Conservation (phyloP, 495 filamentous ascomycete species). For the Neurospora cerealis region DNA sequence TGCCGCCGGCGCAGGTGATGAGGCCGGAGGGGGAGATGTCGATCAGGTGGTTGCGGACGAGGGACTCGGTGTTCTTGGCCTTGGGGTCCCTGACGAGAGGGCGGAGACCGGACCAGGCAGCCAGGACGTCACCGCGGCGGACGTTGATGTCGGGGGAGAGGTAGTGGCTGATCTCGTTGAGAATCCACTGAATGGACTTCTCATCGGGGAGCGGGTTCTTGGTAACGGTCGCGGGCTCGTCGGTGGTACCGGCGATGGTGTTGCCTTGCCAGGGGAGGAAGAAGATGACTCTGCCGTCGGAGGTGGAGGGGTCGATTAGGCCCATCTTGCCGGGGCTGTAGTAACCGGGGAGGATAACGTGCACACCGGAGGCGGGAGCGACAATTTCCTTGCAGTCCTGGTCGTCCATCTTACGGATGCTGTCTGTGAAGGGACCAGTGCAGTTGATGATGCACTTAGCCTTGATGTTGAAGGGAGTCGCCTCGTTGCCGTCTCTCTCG, state of each 20-base stretch:
- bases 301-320: conserved; percentile 87
- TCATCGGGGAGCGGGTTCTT: conserved; percentile 83
- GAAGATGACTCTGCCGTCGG: conserved; percentile 95
- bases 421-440: conserved; percentile 91
- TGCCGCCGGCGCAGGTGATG: conserved; percentile 90
- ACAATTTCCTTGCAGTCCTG: conserved; percentile 73
- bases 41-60: conserved; percentile 92
- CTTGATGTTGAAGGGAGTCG: conserved; percentile 60
- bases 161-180: conserved; percentile 83
- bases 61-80: conserved; percentile 83
- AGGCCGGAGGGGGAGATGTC: conserved; percentile 79
- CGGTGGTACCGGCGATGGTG: conserved; percentile 95
- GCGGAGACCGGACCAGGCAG: conserved; percentile 91
- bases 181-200: conserved; percentile 93
- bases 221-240: conserved; percentile 71
- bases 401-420: conserved; percentile 82
- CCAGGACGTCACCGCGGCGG: conserved; percentile 86
- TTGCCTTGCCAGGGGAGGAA: conserved; percentile 99
- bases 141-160: conserved; percentile 89
- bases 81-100: conserved; percentile 92
- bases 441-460: conserved; percentile 95
- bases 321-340: conserved; percentile 95
- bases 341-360: conserved; percentile 91
- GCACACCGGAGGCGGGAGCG: conserved; percentile 85
- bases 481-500: conserved; percentile 37